Conservation (phyloP, 768 basidiomycete genomes). For the Phaeotremella skinneri region DNA sequence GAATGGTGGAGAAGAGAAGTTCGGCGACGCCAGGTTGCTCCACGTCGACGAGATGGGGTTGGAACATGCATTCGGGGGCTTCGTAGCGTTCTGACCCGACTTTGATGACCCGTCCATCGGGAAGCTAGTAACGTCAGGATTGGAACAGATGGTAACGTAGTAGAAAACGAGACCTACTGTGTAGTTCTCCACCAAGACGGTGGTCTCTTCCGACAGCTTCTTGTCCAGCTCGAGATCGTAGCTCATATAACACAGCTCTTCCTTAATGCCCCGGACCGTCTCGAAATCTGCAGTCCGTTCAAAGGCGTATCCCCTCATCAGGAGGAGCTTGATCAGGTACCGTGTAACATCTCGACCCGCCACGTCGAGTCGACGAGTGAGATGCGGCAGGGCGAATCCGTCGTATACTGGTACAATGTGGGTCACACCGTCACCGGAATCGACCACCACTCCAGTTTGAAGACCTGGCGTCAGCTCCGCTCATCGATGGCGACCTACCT, state of each 20-base stretch:
- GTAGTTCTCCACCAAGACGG: slow-evolving; percentile 91
- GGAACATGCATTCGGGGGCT: slow-evolving; percentile 99
- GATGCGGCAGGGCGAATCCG: slow-evolving; percentile 90
- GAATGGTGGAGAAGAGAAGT: slow-evolving; percentile 95
- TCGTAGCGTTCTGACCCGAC: slow-evolving; percentile 98
- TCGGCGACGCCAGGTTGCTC: slow-evolving; percentile 97
- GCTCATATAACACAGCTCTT: slow-evolving; percentile 96
- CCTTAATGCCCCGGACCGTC: slow-evolving; percentile 97
- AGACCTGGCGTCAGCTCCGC: slow-evolving; percentile 61
- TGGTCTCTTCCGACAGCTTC: slow-evolving; percentile 90
- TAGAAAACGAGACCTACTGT: slow-evolving; percentile 60
- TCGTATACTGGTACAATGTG: slow-evolving; percentile 99
- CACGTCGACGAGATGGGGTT: slow-evolving; percentile 93
- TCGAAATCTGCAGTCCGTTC: slow-evolving; percentile 99
- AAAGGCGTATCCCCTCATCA: slow-evolving; percentile 99
- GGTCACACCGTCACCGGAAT: slow-evolving; percentile 98
- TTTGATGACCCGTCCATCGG: slow-evolving; percentile 93
- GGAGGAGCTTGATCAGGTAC: slow-evolving; percentile 97
- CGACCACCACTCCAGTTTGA: slow-evolving; percentile 97
- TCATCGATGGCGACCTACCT: slow-evolving; percentile 60
- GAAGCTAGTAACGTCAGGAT: slow-evolving; percentile 60
- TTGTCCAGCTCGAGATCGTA: slow-evolving; percentile 97
- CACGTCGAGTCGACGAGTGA: slow-evolving; percentile 91
- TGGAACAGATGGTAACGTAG: background rate
- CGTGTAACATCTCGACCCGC: slow-evolving; percentile 97